These are phyloP conservation scores for Cryptococcus amylolentus DNA, from an alignment of 1,284 basidiomycete genomes.

Conservation along the genomic window DNA sequence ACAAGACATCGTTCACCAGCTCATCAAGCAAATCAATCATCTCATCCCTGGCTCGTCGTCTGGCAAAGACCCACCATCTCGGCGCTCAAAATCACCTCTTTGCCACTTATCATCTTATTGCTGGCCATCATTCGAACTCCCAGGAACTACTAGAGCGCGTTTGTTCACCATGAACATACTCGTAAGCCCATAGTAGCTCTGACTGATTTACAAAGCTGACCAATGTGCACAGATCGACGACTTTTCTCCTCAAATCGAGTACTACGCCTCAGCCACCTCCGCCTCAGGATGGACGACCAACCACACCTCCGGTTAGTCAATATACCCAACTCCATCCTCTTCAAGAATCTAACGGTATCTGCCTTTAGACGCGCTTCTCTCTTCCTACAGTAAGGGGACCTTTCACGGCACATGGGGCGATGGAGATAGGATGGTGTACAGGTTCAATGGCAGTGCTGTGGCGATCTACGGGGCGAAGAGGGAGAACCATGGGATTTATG, in stretches of 20 bases:
- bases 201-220: not conserved
- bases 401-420: not conserved
- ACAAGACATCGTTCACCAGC: too few species aligned
- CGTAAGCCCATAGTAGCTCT: not conserved
- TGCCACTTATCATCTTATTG: too few species aligned
- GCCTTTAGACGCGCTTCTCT: not conserved
- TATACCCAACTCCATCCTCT: not conserved
- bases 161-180: not conserved
- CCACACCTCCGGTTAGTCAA: not conserved
- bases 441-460: not conserved
- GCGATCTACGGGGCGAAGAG: conserved; percentile 1
- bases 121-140: too few species aligned
- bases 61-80: too few species aligned
- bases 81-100: too few species aligned
- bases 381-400: not conserved
- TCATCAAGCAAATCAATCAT: too few species aligned
- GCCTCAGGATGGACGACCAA: conserved; percentile 6
- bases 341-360: not conserved
- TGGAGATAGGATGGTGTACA: not conserved
- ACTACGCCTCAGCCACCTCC: not conserved
- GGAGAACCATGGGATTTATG: not conserved
- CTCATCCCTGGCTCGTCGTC: too few species aligned
- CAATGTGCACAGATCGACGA: conserved; percentile 13
- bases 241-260: conserved; percentile 15
- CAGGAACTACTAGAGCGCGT: not conserved